Base-by-base conservation (phyloP, 257 asterid genomes). In the Agastache rugosa region DNA sequence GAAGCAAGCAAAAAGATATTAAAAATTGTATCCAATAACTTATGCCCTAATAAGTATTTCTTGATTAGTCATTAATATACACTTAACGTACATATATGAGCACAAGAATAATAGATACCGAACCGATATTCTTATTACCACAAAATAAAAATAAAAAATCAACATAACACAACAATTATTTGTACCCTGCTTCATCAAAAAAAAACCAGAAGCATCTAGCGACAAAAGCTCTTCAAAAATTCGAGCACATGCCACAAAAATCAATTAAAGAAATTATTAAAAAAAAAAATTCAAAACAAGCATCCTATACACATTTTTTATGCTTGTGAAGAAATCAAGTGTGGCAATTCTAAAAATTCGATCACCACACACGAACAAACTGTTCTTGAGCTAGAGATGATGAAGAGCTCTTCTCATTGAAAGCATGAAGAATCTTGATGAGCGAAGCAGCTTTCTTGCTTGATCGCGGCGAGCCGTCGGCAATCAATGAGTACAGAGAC, bases 381-480 rank as follows among this genome's bases (percentile, higher is more conserved):
- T 85, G 93, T 74, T 90, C 97, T 35, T 75, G 89, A 66, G 76
- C 75, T 65, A 37, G 51, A 62, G 73, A 78, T 11, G 44, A 39
- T 39, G 95, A 66, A 37, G 74, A 63, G 56, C 89, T 77, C 84
- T 83, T 85, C 66, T 89, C 96, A 22, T 75, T 71, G 81, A 82
- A 91, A 23, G 81, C 63, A 27, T 87, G 97, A 0, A 93, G 71
- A 29, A 93, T 87, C 76, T 87, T 82, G 83, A 93, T 88, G 73
- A 93, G 89, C 3, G 93, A 74, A 60, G 87, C 69, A 2, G 96
- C 96, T 77, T 88, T 93, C 89, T 80, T 91, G 62, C 89, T 84
- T 23, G 88, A 81, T 2, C 88, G 80, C 1, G 87, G 6, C 31
- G 87, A 79, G 25, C 98, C 96, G 5, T 75, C 78, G 0, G 88